phyloP scores from a whole-genome alignment of 306 rosid genomes.

The Oemleria cerasiformis region DNA sequence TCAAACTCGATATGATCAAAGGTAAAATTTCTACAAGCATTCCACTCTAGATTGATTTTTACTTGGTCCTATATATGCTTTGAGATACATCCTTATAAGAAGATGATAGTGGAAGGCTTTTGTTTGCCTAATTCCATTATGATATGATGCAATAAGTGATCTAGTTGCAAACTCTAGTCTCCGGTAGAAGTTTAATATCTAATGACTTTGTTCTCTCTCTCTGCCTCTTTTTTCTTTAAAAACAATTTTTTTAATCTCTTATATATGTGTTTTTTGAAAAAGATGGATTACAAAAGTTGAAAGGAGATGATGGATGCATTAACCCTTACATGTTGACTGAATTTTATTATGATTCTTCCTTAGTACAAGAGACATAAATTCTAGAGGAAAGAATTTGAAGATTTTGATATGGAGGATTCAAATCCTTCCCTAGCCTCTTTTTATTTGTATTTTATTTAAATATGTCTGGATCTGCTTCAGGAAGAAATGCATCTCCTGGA shows the following conservation, averaged over 20 bases:
- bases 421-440: not conserved
- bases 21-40: slow-evolving; percentile 37
- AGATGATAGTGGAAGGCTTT: not conserved
- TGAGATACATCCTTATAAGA: not conserved
- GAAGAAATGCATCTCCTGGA: slow-evolving; percentile 79
- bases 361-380: not conserved
- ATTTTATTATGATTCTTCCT: not conserved
- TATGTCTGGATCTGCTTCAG: slow-evolving; percentile 39
- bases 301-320: not conserved
- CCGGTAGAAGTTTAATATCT: not conserved
- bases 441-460: not conserved
- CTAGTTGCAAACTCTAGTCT: not conserved
- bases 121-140: not conserved
- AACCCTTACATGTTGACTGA: not conserved
- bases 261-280: not conserved
- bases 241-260: not conserved
- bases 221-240: no score
- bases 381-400: slow-evolving; percentile 4
- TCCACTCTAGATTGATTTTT: not conserved
- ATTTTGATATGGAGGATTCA: not conserved
- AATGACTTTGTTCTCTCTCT: no score
- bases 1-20: slow-evolving; percentile 58
- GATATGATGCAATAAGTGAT: not conserved
- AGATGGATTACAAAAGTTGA: not conserved
- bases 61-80: not conserved